Base-by-base conservation (phyloP, 2,329 filamentous ascomycete genomes). In the Tolypocladium capitatum region DNA sequence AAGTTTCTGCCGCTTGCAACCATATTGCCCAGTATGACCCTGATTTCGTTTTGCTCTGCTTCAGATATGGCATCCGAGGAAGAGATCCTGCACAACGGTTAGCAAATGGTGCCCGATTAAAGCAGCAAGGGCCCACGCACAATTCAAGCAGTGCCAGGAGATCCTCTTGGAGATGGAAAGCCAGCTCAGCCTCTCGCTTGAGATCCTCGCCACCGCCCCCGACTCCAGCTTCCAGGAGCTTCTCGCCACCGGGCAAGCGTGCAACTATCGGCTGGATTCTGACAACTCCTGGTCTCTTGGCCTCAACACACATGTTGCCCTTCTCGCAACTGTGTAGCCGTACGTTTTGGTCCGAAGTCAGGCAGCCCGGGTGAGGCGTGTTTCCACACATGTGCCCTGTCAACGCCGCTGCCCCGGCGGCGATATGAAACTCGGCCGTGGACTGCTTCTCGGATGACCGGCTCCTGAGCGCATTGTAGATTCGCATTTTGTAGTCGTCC, bases 311-410 rank as follows among this genome's bases (percentile, higher is more conserved):
- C 21, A 74, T 71, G 50, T 75, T 78, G 0, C 81, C 85, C 52
- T 79, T 83, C 58, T 94, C 89, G 55, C 91, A 96, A 58, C 87
- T 94, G 62, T 97, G 91, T 7, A 97, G 71, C 2, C 84, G 78
- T 1, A 78, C 80, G 20, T 69, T 67, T 24, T 74, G 62, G 24
- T 83, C 70, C 0, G 68, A 68, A 0, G 86, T 94, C 27, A 96
- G 67, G 57, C 84, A 92, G 3, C 89, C 89, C 0, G 73, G 63
- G 31, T 85, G 77, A 13, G 71, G 66, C 1, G 72, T 72, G 56
- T 96, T 94, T 2, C 86, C 90, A 45, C 84, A 81, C 47, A 75
- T 73, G 58, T 84, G 91, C 0, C 89, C 88, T 13, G 76, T 80
- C 10, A 95, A 71, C 5, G 76, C 76, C 3, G 85, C 72, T 0